Evolutionary conservation across 805 yeast genomes (phyloP), one percentile per base, ranked within the genome.

Genomic region (Sugiyamaella floridensis): DNA sequence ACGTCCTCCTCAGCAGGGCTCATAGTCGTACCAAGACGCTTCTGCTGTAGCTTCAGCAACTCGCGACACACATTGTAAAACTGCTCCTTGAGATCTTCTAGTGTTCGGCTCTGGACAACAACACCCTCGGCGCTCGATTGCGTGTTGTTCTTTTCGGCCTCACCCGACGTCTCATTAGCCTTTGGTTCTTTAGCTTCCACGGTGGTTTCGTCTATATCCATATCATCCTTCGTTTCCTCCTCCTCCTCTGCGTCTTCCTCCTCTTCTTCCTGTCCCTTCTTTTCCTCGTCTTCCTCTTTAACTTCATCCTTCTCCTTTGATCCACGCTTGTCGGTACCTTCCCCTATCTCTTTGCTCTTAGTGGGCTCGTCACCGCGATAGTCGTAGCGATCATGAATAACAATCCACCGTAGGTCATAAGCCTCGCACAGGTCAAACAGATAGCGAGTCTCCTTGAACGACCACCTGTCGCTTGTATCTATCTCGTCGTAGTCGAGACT

Each of bases 11-110:
- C 80, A 14, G 65, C 69, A 1, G 76, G 68, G 9, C 63, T 54
- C 16, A 61, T 50, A 10, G 52, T 57, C 44, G 67, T 70, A 47
- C 50, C 76, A 3, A 45, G 16, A 74, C 16, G 70, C 58, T 40
- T 72, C 71, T 47, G 77, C 67, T 41, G 76, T 72, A 54, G 67
- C 67, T 49, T 67, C 49, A 85, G 69, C 22, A 85, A 72, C 51
- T 76, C 74, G 34, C 80, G 78, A 46, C 86, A 79, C 9, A 88
- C 81, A 16, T 73, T 68, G 64, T 90, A 93, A 65, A 88, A 89
- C 40, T 89, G 82, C 52, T 81, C 89, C 60, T 89, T 89, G 52
- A 93, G 67, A 57, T 89, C 97, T 60, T 92, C 98, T 22, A 86
- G 56, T 0, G 82, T 64, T 29, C 93, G 70, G 5, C 59, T 55